Evolutionary conservation across 2,329 filamentous ascomycete genomes (phyloP).

Genomic region (Colletotrichum sidae): DNA sequence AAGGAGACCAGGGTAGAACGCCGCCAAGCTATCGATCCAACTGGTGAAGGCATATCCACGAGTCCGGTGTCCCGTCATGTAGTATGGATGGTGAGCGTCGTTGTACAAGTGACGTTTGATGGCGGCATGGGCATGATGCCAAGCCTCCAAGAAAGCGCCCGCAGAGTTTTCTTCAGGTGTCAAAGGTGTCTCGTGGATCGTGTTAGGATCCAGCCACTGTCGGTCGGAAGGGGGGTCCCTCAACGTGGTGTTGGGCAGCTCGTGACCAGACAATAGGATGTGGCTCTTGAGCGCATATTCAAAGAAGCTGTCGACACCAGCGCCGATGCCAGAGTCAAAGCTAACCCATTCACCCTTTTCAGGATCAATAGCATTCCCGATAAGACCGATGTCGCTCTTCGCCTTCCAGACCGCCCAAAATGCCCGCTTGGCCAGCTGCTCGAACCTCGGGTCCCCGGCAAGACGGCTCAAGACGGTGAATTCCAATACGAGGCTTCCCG

Average conservation of each 20-base stretch:
- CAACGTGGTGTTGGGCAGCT: conserved; percentile 63
- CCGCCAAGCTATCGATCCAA: conserved; percentile 96
- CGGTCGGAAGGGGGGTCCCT: conserved; percentile 49
- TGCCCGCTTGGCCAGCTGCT: conserved; percentile 87
- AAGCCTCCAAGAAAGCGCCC: conserved; percentile 82
- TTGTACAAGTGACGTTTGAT: conserved; percentile 95
- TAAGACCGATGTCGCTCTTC: conserved; percentile 85
- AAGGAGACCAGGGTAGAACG: conserved; percentile 92
- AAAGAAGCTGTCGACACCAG: conserved; percentile 97
- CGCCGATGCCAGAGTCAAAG: conserved; percentile 91
- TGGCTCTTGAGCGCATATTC: conserved; percentile 97
- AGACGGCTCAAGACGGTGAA: conserved; percentile 91
- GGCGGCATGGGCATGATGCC: conserved; percentile 86
- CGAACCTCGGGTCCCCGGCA: conserved; percentile 88
- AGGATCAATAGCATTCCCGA: conserved; percentile 92
- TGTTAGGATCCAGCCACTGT: conserved; percentile 72
- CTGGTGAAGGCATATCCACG: conserved; percentile 90
- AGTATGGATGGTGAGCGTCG: conserved; percentile 87
- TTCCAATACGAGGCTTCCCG: conserved; percentile 94
- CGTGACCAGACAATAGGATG: conserved; percentile 85
- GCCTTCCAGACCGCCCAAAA: conserved; percentile 98
- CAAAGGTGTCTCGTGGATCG: conserved; percentile 66
- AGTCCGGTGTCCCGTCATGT: conserved; percentile 87
- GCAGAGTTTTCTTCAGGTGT: conserved; percentile 76
- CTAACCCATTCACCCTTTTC: conserved; percentile 92